Conservation (phyloP, 208 protist species). For the Trypanosoma mega region DNA sequence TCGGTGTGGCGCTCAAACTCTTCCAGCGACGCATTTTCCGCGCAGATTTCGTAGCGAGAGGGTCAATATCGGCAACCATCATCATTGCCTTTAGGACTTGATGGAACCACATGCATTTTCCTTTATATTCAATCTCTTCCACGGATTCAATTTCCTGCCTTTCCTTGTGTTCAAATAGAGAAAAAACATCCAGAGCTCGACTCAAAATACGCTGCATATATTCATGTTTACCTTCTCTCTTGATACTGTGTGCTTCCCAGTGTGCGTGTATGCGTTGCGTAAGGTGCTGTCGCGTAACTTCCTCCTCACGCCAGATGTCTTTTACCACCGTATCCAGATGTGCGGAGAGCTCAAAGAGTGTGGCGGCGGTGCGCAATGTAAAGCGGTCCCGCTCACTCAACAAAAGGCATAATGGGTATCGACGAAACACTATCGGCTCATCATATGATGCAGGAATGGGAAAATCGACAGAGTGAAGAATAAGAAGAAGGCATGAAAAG, state of each 20-base stretch:
- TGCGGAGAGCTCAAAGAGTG: slow-evolving; percentile 2
- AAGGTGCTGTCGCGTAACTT: slow-evolving; percentile 3
- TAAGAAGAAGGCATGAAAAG: slow-evolving; percentile 19
- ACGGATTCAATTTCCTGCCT: slow-evolving; percentile 10
- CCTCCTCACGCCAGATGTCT: slow-evolving; percentile 3
- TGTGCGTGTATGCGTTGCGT: not conserved
- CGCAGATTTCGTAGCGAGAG: not conserved
- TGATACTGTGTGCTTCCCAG: not conserved
- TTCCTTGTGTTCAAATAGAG: slow-evolving; percentile 14
- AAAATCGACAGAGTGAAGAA: slow-evolving; percentile 20
- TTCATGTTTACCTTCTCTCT: not conserved
- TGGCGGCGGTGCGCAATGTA: slow-evolving; percentile 9
- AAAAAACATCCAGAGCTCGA: slow-evolving; percentile 9
- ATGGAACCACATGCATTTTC: slow-evolving; percentile 11
- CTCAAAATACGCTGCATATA: slow-evolving; percentile 11
- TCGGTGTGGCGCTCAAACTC: no score
- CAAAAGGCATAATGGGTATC: slow-evolving; percentile 18
- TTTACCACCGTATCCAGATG: not conserved
- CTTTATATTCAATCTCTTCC: slow-evolving; percentile 20
- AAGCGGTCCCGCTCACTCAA: slow-evolving; percentile 15
- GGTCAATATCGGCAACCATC: not conserved
- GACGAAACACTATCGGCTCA: slow-evolving; percentile 8
- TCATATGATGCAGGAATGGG: slow-evolving; percentile 6
- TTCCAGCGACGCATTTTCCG: not conserved
- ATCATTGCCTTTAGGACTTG: not conserved